Conservation (phyloP, 345 rosid species). For the Citrus cavaleriei region DNA sequence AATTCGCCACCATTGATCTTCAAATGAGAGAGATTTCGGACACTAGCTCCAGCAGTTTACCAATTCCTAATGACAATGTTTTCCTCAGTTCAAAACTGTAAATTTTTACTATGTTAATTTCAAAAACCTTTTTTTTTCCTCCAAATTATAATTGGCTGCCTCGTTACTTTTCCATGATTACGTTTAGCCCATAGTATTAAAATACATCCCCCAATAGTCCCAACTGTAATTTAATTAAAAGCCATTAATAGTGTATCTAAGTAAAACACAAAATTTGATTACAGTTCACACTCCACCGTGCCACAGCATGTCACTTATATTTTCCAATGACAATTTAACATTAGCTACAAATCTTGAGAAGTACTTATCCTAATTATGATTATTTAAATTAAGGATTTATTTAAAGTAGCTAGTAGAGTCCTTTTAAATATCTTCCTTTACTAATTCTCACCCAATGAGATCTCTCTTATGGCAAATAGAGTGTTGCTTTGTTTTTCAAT, state of each 20-base stretch:
- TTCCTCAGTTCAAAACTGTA: neutral
- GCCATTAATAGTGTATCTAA: neutral
- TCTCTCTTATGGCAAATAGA: constrained; percentile 10
- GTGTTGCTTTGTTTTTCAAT: constrained; percentile 10
- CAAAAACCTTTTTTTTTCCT: neutral
- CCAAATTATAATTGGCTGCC: neutral
- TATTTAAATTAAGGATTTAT: neutral
- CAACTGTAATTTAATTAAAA: neutral
- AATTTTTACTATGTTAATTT: neutral
- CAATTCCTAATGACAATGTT: neutral
- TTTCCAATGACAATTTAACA: neutral
- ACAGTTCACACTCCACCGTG: constrained; percentile 25
- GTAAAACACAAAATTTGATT: constrained; percentile 25
- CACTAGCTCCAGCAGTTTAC: neutral
- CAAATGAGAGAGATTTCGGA: neutral
- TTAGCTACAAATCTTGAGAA: neutral
- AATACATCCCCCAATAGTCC: neutral
- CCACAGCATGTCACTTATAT: constrained; percentile 16
- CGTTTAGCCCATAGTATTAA: neutral
- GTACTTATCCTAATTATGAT: constrained; percentile 9
- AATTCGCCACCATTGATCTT: neutral
- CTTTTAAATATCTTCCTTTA: constrained; percentile 4
- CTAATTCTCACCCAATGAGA: constrained; percentile 12
- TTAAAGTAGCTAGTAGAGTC: neutral
- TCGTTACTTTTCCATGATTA: constrained; percentile 6